Conservation (phyloP, 805 yeast species). For the Saccharomyces eubayanus region DNA sequence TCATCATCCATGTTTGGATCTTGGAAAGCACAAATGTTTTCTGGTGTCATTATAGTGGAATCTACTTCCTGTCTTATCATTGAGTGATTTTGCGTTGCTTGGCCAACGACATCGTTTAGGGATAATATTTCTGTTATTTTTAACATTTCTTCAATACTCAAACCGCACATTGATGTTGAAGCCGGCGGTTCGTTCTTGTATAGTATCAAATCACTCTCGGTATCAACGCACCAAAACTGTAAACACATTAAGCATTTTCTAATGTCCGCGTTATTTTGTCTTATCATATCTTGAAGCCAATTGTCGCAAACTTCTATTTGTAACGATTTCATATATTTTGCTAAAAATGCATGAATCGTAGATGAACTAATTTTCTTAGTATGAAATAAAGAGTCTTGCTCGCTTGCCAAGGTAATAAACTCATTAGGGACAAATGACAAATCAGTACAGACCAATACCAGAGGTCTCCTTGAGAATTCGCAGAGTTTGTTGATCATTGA, state of each 20-base stretch:
- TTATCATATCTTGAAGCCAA: slow-evolving; percentile 27
- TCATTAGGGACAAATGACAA: slow-evolving; percentile 39
- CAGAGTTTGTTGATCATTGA: slow-evolving; percentile 53
- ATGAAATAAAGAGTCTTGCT: slow-evolving; percentile 35
- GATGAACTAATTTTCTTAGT: slow-evolving; percentile 19
- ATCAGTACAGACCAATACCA: slow-evolving; percentile 57
- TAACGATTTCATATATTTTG: slow-evolving; percentile 16
- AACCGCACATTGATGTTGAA: neutral
- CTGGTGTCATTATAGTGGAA: slow-evolving; percentile 15
- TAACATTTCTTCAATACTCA: neutral
- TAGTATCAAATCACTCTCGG: neutral
- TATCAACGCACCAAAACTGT: slow-evolving; percentile 29
- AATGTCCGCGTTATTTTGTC: slow-evolving; percentile 34
- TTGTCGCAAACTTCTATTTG: slow-evolving; percentile 31
- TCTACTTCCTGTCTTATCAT: slow-evolving; percentile 17
- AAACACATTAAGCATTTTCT: slow-evolving; percentile 39
- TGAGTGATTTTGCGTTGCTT: slow-evolving; percentile 12
- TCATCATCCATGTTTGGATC: slow-evolving; percentile 15
- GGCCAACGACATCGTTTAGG: slow-evolving; percentile 12
- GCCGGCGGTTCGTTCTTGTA: neutral
- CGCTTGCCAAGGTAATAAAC: slow-evolving; percentile 39
- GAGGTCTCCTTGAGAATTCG: slow-evolving; percentile 56
- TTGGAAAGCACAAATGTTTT: slow-evolving; percentile 1
- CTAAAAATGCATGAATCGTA: slow-evolving; percentile 32
- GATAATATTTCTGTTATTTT: slow-evolving; percentile 15